Conservation (phyloP, 371 early-diverging fungal genomes). For the Conidiobolus incongruus region DNA sequence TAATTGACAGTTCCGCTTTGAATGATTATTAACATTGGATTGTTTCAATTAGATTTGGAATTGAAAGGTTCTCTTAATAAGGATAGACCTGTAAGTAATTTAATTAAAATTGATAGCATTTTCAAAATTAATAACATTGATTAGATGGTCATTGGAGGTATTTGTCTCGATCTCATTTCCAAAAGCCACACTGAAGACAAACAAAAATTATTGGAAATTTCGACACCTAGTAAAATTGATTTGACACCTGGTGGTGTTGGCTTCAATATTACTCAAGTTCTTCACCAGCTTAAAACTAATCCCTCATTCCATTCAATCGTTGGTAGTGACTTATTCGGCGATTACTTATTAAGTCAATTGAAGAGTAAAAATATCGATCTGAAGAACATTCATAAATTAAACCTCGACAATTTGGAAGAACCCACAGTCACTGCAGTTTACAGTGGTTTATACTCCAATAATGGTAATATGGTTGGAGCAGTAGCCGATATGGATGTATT, state of each 20-base stretch:
- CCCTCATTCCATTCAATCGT: slow-evolving; percentile 36
- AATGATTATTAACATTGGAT: neutral
- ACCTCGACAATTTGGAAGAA: too few species aligned
- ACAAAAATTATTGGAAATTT: too few species aligned
- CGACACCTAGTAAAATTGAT: slow-evolving; percentile 40
- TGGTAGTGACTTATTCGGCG: slow-evolving; percentile 38
- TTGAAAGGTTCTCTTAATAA: neutral
- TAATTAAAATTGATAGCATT: too few species aligned
- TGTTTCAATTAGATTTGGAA: neutral
- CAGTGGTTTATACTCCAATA: slow-evolving; percentile 38
- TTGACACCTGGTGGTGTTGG: slow-evolving; percentile 73
- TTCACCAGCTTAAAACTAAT: slow-evolving; percentile 29
- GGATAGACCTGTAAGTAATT: too few species aligned
- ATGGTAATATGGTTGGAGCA: slow-evolving; percentile 52
- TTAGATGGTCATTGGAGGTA: too few species aligned
- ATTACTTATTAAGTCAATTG: too few species aligned
- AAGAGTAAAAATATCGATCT: too few species aligned
- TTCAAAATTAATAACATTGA: too few species aligned
- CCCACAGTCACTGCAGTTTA: slow-evolving; percentile 43
- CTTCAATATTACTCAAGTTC: slow-evolving; percentile 67
- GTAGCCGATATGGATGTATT: slow-evolving; percentile 70
- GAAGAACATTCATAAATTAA: too few species aligned
- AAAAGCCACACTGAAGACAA: too few species aligned
- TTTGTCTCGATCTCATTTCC: too few species aligned
- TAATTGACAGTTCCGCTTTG: neutral